Evolutionary conservation across 805 yeast species (phyloP).

Genomic region (Candida nitratophila): DNA sequence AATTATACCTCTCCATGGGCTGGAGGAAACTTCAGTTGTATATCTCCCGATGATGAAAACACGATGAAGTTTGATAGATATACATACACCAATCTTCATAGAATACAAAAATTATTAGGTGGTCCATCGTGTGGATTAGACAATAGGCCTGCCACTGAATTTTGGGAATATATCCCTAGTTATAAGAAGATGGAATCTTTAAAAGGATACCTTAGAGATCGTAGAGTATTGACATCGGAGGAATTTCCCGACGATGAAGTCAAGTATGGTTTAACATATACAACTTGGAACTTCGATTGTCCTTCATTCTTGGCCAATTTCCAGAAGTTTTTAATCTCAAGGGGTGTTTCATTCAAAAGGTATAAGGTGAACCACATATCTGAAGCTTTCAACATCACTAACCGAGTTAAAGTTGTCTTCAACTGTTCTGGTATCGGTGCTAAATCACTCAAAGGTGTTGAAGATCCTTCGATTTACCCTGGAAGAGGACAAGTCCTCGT

Average conservation of each 20-base stretch:
- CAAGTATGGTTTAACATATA: conserved; percentile 47
- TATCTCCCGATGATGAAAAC: conserved; percentile 50
- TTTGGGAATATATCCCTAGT: conserved; percentile 46
- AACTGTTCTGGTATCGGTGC: conserved; percentile 80
- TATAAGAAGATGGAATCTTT: conserved; percentile 40
- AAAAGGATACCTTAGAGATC: conserved; percentile 42
- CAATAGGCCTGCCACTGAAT: conserved; percentile 48
- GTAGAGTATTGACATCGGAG: conserved; percentile 25
- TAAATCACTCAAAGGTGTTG: conserved; percentile 52
- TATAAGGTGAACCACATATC: conserved; percentile 43
- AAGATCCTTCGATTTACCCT: conserved; percentile 57
- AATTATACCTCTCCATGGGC: conserved; percentile 81
- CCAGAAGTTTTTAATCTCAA: conserved; percentile 31
- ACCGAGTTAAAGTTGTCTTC: conserved; percentile 43
- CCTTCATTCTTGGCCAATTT: conserved; percentile 52
- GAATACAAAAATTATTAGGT: conserved; percentile 41
- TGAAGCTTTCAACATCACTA: conserved; percentile 36
- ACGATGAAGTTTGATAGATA: conserved; percentile 45
- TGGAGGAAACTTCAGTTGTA: conserved; percentile 55
- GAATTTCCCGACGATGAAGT: conserved; percentile 44
- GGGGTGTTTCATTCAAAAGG: conserved; percentile 48
- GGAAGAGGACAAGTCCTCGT: conserved; percentile 78
- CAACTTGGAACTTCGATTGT: conserved; percentile 67
- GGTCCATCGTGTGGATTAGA: conserved; percentile 48
- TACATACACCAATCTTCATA: conserved; percentile 44